Conservation (phyloP, 2,329 filamentous ascomycete species). For the Cercospora canescens region DNA sequence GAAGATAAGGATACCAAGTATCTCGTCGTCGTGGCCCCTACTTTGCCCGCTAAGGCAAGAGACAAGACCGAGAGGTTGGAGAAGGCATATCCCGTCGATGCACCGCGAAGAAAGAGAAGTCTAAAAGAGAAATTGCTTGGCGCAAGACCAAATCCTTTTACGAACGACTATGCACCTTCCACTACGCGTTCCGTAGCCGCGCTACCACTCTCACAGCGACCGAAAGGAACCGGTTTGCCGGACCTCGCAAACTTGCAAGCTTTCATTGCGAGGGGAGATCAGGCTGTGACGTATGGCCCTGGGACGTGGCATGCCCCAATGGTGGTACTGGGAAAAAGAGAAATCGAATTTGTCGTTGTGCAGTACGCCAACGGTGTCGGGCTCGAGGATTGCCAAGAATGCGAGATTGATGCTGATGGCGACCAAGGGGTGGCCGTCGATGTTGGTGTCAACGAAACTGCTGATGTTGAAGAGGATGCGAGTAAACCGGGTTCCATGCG, state of each 20-base stretch:
- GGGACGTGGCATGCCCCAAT: conserved; percentile 98
- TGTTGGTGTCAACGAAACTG: background rate
- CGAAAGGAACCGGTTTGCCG: conserved; percentile 60
- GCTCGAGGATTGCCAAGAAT: conserved; percentile 86
- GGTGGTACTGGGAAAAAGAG: conserved; percentile 72
- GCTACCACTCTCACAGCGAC: conserved; percentile 18
- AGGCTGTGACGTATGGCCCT: conserved; percentile 88
- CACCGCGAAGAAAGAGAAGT: conserved; percentile 31
- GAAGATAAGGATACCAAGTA: conserved; percentile 58
- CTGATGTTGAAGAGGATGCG: conserved; percentile 25
- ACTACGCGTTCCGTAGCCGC: conserved; percentile 25
- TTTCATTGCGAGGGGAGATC: conserved; percentile 73
- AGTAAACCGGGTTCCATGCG: conserved; percentile 19
- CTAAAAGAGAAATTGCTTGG: conserved; percentile 44
- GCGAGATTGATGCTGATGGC: conserved; percentile 44
- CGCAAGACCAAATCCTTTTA: conserved; percentile 48
- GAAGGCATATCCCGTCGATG: conserved; percentile 43
- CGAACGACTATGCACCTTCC: conserved; percentile 48
- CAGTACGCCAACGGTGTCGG: conserved; percentile 84
- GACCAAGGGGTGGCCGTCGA: conserved; percentile 29
- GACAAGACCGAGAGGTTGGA: background rate
- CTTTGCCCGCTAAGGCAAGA: conserved; percentile 50
- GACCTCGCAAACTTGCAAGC: conserved; percentile 70
- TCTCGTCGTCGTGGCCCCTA: conserved; percentile 87
- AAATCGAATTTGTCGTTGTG: conserved; percentile 83